Percentiles rank a stretch among this genome's conserved stretches.
Evolutionary conservation across 768 basidiomycete genomes (phyloP).

Genomic region (Boletus rubroflammeus): DNA sequence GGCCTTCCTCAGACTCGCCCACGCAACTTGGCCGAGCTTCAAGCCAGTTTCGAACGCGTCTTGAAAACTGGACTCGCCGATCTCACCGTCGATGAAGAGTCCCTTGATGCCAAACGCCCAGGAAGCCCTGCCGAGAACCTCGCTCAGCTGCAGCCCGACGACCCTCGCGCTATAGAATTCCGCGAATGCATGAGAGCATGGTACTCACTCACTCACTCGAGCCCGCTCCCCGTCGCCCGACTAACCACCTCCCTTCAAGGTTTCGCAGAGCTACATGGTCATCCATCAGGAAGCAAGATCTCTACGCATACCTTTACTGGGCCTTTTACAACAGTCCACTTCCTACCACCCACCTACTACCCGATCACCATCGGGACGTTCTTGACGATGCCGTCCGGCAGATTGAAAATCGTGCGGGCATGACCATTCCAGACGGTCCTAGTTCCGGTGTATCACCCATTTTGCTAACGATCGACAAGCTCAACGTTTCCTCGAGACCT

Average conservation of each 20-base stretch:
- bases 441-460: slow-evolving; percentile 51
- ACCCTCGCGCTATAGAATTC: slow-evolving; percentile 73
- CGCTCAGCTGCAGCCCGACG: slow-evolving; percentile 52
- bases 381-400: slow-evolving; percentile 60
- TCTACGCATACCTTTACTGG: slow-evolving; percentile 81
- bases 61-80: slow-evolving; percentile 62
- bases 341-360: slow-evolving; percentile 46
- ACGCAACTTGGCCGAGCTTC: slow-evolving; percentile 54
- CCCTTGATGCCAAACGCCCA: slow-evolving; percentile 45
- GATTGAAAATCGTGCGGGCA: slow-evolving; percentile 71
- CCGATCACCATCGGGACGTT: slow-evolving; percentile 42
- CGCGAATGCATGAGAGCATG: slow-evolving; percentile 62
- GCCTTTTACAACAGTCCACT: slow-evolving; percentile 68
- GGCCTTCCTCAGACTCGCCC: slow-evolving; percentile 42
- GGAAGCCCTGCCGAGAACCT: slow-evolving; percentile 61
- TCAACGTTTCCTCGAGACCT: slow-evolving; percentile 68
- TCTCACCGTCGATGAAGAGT: slow-evolving; percentile 55
- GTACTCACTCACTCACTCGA: slow-evolving; percentile 19
- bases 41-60: slow-evolving; percentile 55
- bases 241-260: slow-evolving; percentile 35
- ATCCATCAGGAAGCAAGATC: slow-evolving; percentile 55
- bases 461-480: slow-evolving; percentile 73
- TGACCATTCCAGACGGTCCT: slow-evolving; percentile 56
- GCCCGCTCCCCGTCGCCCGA: background rate
- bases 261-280: slow-evolving; percentile 77